Percentiles rank a stretch among this genome's conserved stretches.
Evolutionary conservation across 2,329 filamentous ascomycete species (phyloP).

Genomic region (Gaeumannomyces tritici): DNA sequence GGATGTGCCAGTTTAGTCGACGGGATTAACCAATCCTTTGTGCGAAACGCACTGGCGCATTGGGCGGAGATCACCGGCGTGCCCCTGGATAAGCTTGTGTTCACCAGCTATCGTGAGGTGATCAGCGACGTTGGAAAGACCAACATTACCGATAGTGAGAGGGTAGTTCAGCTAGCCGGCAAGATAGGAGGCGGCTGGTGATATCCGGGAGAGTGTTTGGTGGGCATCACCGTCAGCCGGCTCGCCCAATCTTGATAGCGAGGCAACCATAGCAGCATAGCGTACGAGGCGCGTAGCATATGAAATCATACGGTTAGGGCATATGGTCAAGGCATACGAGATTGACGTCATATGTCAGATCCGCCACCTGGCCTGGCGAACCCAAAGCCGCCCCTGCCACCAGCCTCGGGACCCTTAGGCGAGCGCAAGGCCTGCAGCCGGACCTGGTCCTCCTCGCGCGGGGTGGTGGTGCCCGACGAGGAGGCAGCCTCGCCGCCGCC

Average conservation of each 20-base stretch:
- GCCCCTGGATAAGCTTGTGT: slow-evolving; percentile 60
- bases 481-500: slow-evolving; percentile 24
- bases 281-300: slow-evolving; percentile 6
- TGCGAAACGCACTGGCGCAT: slow-evolving; percentile 61
- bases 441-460: slow-evolving; percentile 43
- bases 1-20: slow-evolving; percentile 29
- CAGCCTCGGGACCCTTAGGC: slow-evolving; percentile 70
- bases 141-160: slow-evolving; percentile 57
- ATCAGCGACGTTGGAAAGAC: slow-evolving; percentile 90
- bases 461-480: slow-evolving; percentile 31
- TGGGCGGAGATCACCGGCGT: slow-evolving; percentile 70
- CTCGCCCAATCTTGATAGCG: slow-evolving; percentile 11
- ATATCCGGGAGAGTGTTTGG: slow-evolving; percentile 3
- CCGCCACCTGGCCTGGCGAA: slow-evolving; percentile 58
- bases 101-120: slow-evolving; percentile 85
- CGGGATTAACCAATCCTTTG: slow-evolving; percentile 55
- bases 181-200: slow-evolving; percentile 94
- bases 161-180: slow-evolving; percentile 78
- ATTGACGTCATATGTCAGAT: background rate
- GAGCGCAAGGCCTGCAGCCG: slow-evolving; percentile 52
- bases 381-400: slow-evolving; percentile 67
- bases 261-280: slow-evolving; percentile 6
- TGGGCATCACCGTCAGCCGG: slow-evolving; percentile 12
- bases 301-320: slow-evolving; percentile 3
- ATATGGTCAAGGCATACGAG: slow-evolving; percentile 1